These are phyloP conservation scores for Penicillium diatomitis DNA, from an alignment of 495 filamentous ascomycete genomes.

Conservation along the genomic window DNA sequence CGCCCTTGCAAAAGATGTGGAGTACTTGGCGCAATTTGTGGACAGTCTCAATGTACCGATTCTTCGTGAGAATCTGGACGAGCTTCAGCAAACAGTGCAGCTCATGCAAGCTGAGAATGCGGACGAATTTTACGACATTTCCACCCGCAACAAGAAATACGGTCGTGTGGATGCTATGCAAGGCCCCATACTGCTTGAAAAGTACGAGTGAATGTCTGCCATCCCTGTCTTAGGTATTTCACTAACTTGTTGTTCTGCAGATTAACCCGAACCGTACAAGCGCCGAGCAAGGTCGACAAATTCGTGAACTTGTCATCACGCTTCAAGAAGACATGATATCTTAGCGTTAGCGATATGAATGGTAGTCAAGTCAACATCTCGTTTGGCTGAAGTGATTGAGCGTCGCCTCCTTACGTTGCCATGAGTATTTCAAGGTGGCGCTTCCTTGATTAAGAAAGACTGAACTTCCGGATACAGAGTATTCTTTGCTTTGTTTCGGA, in stretches of 20 bases:
- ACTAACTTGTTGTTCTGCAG: constrained; percentile 38
- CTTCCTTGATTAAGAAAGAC: too few species aligned
- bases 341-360: not conserved
- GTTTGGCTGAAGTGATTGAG: not conserved
- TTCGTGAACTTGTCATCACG: constrained; percentile 60
- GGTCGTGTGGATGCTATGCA: constrained; percentile 83
- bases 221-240: not conserved
- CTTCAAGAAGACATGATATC: constrained; percentile 49
- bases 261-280: constrained; percentile 55
- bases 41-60: constrained; percentile 71
- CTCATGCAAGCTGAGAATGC: constrained; percentile 82
- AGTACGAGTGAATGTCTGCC: constrained; percentile 42
- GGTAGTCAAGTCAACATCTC: not conserved
- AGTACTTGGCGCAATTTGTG: constrained; percentile 77
- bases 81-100: constrained; percentile 81
- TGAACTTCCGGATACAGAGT: too few species aligned
- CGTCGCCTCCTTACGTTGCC: not conserved
- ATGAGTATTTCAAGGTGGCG: too few species aligned
- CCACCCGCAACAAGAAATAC: constrained; percentile 81
- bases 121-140: constrained; percentile 90
- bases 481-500: too few species aligned
- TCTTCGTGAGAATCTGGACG: constrained; percentile 77
- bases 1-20: constrained; percentile 71
- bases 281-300: constrained; percentile 48
- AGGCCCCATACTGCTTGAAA: constrained; percentile 78